Conservation (phyloP, 2,329 filamentous ascomycete genomes). For the Fusarium duplospermum region DNA sequence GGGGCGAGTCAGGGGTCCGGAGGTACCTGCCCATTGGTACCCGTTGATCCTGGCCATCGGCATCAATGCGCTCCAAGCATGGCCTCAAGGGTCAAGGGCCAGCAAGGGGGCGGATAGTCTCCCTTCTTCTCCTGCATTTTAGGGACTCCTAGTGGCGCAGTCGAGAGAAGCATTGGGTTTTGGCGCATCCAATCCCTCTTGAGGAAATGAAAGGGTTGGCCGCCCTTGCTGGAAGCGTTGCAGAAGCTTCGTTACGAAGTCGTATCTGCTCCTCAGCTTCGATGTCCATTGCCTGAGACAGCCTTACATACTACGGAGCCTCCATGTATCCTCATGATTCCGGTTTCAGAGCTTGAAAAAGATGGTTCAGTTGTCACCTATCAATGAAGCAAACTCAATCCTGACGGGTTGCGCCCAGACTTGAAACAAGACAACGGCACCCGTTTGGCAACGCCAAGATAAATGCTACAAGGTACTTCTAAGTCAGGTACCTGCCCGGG, state of each 20-base stretch:
- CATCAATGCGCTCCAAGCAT: background rate
- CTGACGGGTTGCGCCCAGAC: background rate
- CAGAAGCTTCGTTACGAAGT: constrained; percentile 13
- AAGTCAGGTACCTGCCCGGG: background rate
- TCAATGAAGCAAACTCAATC: background rate
- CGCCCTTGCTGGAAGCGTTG: constrained; percentile 29
- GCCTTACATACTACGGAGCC: background rate
- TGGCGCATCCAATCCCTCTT: background rate
- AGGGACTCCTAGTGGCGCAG: constrained; percentile 22
- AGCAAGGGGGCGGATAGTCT: constrained; percentile 6
- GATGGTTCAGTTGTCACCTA: background rate
- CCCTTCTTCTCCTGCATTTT: constrained; percentile 13
- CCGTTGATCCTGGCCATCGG: constrained; percentile 4
- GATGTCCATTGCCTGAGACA: background rate
- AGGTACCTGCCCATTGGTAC: constrained; percentile 31
- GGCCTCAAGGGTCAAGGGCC: constrained; percentile 9
- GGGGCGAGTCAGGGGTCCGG: constrained; percentile 29
- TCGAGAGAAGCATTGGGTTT: constrained; percentile 19
- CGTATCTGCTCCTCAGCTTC: background rate
- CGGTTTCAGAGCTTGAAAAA: background rate
- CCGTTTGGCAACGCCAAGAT: background rate
- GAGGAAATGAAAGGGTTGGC: constrained; percentile 43
- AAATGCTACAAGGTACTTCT: constrained; percentile 3
- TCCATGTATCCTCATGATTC: background rate
- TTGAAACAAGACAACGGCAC: background rate